Base-by-base conservation (phyloP, 352 stramenopile genomes). In the Phytophthora sp. region DNA sequence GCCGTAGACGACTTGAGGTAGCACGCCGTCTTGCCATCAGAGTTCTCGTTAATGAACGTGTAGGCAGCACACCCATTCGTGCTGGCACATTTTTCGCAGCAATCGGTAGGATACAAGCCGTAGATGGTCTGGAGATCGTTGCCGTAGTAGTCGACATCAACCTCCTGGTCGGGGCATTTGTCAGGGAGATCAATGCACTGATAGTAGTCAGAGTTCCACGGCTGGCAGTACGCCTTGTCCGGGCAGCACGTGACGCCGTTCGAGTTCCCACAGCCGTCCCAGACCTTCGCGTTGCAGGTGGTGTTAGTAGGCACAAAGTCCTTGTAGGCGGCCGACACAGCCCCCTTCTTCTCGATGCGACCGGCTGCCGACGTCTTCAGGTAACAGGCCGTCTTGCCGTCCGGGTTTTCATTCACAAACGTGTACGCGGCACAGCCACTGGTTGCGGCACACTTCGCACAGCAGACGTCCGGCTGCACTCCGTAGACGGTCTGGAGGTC, bases 11-110 rank as follows among this genome's bases (percentile, higher is more conserved):
- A 70, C 51, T 89, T 88, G 30, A 89, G 64, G 64, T 86, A 89
- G 57, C 80, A 89, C 16, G 69, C 69, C 1, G 76, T 69, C 56
- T 76, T 75, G 15, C 77, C 80, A 35, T 87, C 77, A 7, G 58
- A 15, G 50, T 87, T 89, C 36, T 82, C 53, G 52, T 88, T 89
- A 21, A 86, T 69, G 20, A 86, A 89, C 6, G 81, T 88, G 76
- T 82, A 88, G 21, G 75, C 79, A 35, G 64, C 53, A 60, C 82
- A 90, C 13, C 76, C 82, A 3, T 13, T 45, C n/a, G 73, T 84
- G n/a, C 26, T 56, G 2, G 53, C 33, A 53, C 82, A 89, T 45
- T 74, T 58, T 29, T 79, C 76, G 41, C 71, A 86, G 41, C 73
- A 86, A 8, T 66, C 61, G 6, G 65, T 53, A 18, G 79, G 79